Conservation (phyloP, 768 basidiomycete species). For the Leccinum olivaceopallidum region DNA sequence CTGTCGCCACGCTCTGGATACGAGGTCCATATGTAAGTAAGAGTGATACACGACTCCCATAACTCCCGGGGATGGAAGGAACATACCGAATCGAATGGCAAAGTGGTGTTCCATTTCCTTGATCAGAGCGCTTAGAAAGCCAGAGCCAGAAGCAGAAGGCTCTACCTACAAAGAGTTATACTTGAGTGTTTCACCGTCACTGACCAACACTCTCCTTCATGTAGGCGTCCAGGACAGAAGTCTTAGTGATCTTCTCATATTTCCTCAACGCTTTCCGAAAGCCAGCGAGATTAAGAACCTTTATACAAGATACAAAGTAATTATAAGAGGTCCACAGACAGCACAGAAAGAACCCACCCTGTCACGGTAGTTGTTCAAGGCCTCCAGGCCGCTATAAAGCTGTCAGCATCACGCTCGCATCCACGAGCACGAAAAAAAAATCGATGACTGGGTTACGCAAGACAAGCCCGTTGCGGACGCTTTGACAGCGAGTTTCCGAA, state of each 20-base stretch:
- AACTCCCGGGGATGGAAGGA: background rate
- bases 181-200: background rate
- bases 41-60: background rate
- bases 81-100: slow-evolving; percentile 73
- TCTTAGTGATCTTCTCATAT: slow-evolving; percentile 78
- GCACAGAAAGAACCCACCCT: slow-evolving; percentile 47
- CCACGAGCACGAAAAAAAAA: background rate
- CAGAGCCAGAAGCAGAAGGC: slow-evolving; percentile 64
- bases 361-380: slow-evolving; percentile 74
- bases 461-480: background rate
- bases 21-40: background rate
- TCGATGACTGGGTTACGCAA: background rate
- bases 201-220: slow-evolving; percentile 59
- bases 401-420: slow-evolving; percentile 12
- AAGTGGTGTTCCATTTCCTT: slow-evolving; percentile 76
- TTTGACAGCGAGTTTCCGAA: background rate
- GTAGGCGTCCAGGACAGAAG: slow-evolving; percentile 72
- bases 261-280: slow-evolving; percentile 87
- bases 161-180: slow-evolving; percentile 51
- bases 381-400: slow-evolving; percentile 64
- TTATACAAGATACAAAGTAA: slow-evolving; percentile 2
- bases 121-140: slow-evolving; percentile 66
- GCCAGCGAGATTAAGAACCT: slow-evolving; percentile 88
- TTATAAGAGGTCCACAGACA: background rate
- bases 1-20: slow-evolving; percentile 62